A percentile compares a stretch with the other conserved stretches of the same genome.
Evolutionary conservation across 1,284 basidiomycete genomes (phyloP).

Genomic region (Peniophora sp.): DNA sequence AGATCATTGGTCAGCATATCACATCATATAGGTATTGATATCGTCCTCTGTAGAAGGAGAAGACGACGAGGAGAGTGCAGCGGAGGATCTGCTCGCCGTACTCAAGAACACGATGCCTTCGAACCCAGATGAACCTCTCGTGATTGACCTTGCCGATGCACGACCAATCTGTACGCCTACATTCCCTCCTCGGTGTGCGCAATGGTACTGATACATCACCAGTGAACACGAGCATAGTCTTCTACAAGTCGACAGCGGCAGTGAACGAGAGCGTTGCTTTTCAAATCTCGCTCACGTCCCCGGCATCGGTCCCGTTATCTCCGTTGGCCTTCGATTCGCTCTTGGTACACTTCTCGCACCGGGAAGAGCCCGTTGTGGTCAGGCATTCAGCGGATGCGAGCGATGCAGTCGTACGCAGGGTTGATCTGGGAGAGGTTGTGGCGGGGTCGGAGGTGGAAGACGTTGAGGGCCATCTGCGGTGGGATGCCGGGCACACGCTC

Average conservation of each 20-base stretch:
- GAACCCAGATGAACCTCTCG: slow-evolving; percentile 40
- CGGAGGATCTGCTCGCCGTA: slow-evolving; percentile 63
- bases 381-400: slow-evolving; percentile 25
- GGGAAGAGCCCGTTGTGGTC: slow-evolving; percentile 37
- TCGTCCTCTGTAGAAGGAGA: slow-evolving; percentile 15
- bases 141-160: slow-evolving; percentile 56
- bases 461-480: slow-evolving; percentile 39
- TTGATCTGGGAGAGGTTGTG: slow-evolving; percentile 35
- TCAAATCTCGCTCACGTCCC: slow-evolving; percentile 58
- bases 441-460: slow-evolving; percentile 16
- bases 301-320: slow-evolving; percentile 35
- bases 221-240: slow-evolving; percentile 64
- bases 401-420: slow-evolving; percentile 20
- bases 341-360: slow-evolving; percentile 46
- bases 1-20: slow-evolving; percentile 9
- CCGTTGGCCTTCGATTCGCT: slow-evolving; percentile 52
- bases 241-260: slow-evolving; percentile 58
- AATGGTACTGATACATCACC: slow-evolving; percentile 2
- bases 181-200: slow-evolving; percentile 3
- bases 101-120: slow-evolving; percentile 68
- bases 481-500: slow-evolving; percentile 42
- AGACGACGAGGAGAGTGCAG: slow-evolving; percentile 38
- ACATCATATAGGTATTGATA: not conserved
- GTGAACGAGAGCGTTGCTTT: slow-evolving; percentile 61
- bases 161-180: slow-evolving; percentile 51